Percentiles rank a stretch among this genome's conserved stretches.
phyloP scores from a whole-genome alignment of 1,284 basidiomycete genomes.

The Sporisorium exsertum region DNA sequence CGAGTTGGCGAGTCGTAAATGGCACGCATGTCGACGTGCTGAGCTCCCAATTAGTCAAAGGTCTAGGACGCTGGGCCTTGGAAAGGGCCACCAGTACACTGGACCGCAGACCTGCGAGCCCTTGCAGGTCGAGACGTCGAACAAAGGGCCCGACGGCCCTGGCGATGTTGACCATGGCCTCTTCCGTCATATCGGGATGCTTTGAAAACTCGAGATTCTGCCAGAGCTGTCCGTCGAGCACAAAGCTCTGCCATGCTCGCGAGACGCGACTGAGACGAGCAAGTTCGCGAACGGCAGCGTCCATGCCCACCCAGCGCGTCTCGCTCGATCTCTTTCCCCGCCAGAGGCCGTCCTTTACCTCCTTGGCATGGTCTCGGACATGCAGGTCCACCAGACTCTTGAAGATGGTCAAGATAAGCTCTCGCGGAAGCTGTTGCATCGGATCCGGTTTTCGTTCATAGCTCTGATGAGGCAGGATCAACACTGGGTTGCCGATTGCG shows the following conservation, averaged over 20 bases:
- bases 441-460: slow-evolving; percentile 19
- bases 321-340: slow-evolving; percentile 29
- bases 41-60: slow-evolving; percentile 8
- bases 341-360: slow-evolving; percentile 26
- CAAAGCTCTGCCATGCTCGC: slow-evolving; percentile 80
- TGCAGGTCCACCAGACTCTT: slow-evolving; percentile 34
- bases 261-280: slow-evolving; percentile 76
- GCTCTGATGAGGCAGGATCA: slow-evolving; percentile 28
- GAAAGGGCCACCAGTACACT: slow-evolving; percentile 31
- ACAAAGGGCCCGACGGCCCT: slow-evolving; percentile 75
- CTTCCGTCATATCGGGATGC: slow-evolving; percentile 69
- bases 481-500: slow-evolving; percentile 13
- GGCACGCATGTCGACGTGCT: slow-evolving; percentile 1
- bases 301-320: slow-evolving; percentile 34
- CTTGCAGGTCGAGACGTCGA: slow-evolving; percentile 76
- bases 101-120: slow-evolving; percentile 74
- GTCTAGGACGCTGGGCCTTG: slow-evolving; percentile 30
- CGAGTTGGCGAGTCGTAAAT: slow-evolving; percentile 53
- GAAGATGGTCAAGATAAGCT: slow-evolving; percentile 37
- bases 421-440: slow-evolving; percentile 38
- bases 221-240: slow-evolving; percentile 91
- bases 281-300: slow-evolving; percentile 44
- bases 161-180: slow-evolving; percentile 40
- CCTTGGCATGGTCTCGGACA: slow-evolving; percentile 23
- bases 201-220: slow-evolving; percentile 71